Base-by-base conservation (phyloP, 352 stramenopile species). In the Phytophthora multivora region DNA sequence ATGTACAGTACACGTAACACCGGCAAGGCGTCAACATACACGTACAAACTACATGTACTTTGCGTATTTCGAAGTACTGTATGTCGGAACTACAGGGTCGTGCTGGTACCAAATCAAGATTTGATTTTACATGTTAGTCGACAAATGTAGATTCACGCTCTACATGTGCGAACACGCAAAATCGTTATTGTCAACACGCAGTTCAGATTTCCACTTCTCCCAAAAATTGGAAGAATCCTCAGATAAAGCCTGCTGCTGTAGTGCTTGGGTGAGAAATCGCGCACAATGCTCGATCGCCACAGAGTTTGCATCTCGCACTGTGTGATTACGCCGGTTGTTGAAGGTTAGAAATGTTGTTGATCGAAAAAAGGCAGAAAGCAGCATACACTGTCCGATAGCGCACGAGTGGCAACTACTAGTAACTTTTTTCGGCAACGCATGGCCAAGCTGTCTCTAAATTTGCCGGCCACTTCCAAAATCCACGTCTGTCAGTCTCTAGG, bases 261-360 rank as follows among this genome's bases (percentile, higher is more conserved):
- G 15, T 39, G 26, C 26, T 61, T 41, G 16, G n/a, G 36, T 35
- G 30, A 35, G 40, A 43, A 59, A 51, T 47, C 18, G 8, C 13
- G 23, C 11, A 21, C 35, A 6, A 31, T 35, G 25, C n/a, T 23
- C 19, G 10, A 15, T 59, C 25, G n/a, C n/a, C 51, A 58, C 50
- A 48, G 13, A 33, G 18, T 8, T n/a, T 13, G 30, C 16, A 10
- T 45, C 36, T 53, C 18, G 15, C 33, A 19, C 18, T 10, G 50
- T 18, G 39, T 50, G 51, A 25, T 59, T 59, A 59, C 51, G 39
- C 16, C 28, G 28, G 8, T 38, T 18, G 38, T 38, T 59, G 39
- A 11, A 49, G 51, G 26, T 46, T 13, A 28, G 51, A 57, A 58
- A 16, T 50, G 39, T 58, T 58, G 50, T 49, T 39, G 36, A 58